Evolutionary conservation across 75 land plant genomes (phyloP), one percentile per base, ranked within the genome.

Genomic region (Pinus taeda): DNA sequence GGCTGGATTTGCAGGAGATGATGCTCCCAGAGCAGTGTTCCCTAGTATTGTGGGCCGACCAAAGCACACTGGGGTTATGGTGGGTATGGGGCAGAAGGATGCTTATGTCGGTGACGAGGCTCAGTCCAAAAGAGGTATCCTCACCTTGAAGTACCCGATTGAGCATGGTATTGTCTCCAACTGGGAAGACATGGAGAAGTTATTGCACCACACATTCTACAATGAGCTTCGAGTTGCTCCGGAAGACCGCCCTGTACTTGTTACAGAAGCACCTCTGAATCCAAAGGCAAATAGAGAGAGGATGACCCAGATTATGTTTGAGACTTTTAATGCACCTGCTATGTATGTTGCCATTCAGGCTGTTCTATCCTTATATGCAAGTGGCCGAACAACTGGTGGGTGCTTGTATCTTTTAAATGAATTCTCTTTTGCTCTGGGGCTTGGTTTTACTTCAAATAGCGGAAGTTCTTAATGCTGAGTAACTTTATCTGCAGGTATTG

Each of bases 1-100:
- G 89, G 89, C 88, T 73, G 89, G 89, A 39, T 87, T 87, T 82
- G 89, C 89, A 37, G 82, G 88, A 76, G 89, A 87, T 76, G 84
- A 87, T 82, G 89, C 89, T n/a, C 90, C 90, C 4, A 76, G 88
- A 57, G 89, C 89, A 18, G 89, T 87, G 37, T 87, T 87, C 58
- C 89, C 88, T 11, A 83, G 85, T 61, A 83, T 83, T 60, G 83
- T 83, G 33, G 85, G 85, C 13, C 57, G 82, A n/a, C 89, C 89
- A 4, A 81, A 82, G 42, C 89, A 87, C 60, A 85, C 84, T 6
- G 88, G 84, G 74, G 89, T 87, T 9, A 87, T 87, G 89, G 88
- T 85, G 62, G 89, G 88, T 29, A 85, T 87, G 89, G 89, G 82
- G 20, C 62, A 60, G 26, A 84, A 84, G 53, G 85, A 84, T 81